Conservation (phyloP, 345 rosid species). For the Odontarrhena argentea region DNA sequence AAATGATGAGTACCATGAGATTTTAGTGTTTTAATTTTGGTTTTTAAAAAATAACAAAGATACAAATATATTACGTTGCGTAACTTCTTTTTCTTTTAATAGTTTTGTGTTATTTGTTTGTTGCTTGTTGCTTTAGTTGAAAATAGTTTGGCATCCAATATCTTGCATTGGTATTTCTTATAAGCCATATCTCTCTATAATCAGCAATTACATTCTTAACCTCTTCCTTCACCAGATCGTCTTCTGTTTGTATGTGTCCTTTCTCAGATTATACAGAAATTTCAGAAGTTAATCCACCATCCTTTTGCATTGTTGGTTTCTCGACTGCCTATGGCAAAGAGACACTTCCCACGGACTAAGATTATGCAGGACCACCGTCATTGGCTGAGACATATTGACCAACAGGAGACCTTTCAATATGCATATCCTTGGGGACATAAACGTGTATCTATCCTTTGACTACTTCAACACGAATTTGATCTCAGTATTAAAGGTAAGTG, state of each 20-base stretch:
- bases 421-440: too few species aligned
- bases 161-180: too few species aligned
- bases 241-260: slow-evolving; percentile 53
- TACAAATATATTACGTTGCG: too few species aligned
- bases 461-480: too few species aligned
- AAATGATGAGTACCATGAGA: too few species aligned
- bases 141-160: too few species aligned
- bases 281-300: slow-evolving; percentile 40
- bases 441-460: too few species aligned
- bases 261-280: slow-evolving; percentile 45
- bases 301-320: slow-evolving; percentile 46
- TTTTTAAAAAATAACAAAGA: too few species aligned
- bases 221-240: slow-evolving; percentile 69
- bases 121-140: too few species aligned
- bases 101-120: too few species aligned
- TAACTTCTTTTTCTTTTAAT: too few species aligned
- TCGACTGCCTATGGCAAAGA: slow-evolving; percentile 62
- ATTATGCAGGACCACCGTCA: slow-evolving; percentile 55
- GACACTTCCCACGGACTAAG: slow-evolving; percentile 55
- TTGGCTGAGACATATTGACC: slow-evolving; percentile 46
- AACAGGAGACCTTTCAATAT: slow-evolving; percentile 75
- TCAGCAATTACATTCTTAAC: slow-evolving; percentile 52
- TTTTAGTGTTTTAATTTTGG: too few species aligned
- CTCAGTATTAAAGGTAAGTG: background rate
- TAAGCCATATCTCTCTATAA: slow-evolving; percentile 46